Evolutionary conservation across 306 rosid species (phyloP), one percentile per base, ranked within the genome.

Genomic region (Crataegus laevigata): DNA sequence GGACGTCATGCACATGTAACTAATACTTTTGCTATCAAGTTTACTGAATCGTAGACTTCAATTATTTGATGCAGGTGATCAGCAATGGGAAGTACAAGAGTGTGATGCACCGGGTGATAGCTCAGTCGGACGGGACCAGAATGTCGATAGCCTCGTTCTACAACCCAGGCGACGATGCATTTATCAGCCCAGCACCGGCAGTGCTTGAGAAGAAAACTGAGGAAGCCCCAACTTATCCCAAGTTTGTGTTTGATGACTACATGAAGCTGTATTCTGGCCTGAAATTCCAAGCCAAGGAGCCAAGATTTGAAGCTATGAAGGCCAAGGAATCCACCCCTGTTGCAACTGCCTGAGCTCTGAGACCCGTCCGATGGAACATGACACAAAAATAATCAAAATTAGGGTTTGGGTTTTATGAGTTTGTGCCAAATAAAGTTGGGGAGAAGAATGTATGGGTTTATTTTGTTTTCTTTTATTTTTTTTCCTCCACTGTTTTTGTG

Each of bases 131-230:
- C 12, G 99, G 96, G 0, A 86, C 78, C 29, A 90, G 99, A 79
- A 90, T 96, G 99, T 96, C 99, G 5, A 4, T 96, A 19, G 99
- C 99, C 5, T 96, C 99, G 21, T 96, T 96, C 85, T 92, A 96
- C 81, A 96, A 96, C 75, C 99, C 99, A 0, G 96, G 97, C 0
- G 77, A 88, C 71, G 98, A 96, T 70, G 98, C 99, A 19, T 73
- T 92, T 0, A 96, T 96, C 72, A 88, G 71, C 24, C 99, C 99
- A 11, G 98, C 99, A 66, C 87, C 91, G 5, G 58, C 91, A 17
- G 74, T 92, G 86, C 81, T 88, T 66, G 91, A 90, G 52, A 84
- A 85, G 66, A 83, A 83, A 55, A 73, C 55, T 3, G 94, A 84
- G 52, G 70, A 85, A 58, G 67, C 50, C 77, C 85, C 86, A 18